Base-by-base conservation (phyloP, 352 stramenopile genomes). In the Globisporangium megalacanthum region DNA sequence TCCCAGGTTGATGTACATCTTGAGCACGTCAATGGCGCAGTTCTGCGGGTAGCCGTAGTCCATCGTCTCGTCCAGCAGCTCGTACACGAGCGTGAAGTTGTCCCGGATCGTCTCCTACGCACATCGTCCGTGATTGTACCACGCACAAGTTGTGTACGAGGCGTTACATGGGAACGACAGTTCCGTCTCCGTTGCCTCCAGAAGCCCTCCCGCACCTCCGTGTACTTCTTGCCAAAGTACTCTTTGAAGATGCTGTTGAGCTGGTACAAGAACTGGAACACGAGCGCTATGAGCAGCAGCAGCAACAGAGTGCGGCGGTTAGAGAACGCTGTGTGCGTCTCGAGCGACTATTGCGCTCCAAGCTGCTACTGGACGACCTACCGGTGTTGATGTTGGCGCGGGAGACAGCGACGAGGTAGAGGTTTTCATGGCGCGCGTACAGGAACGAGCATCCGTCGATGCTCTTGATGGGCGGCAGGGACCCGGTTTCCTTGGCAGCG, bases 41-140 rank as follows among this genome's bases (percentile, higher is more conserved):
- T 98, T 99, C 81, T 99, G 97, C 31, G 96, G 96, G 75, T 99
- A 99, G 6, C 97, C 96, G 86, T 98, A 98, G 77, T 99, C 97
- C 93, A 99, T 98, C 6, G 96, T 99, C 69, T 99, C 96, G 62
- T 99, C 97, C 66, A 99, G 92, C 33, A 99, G 84, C 79, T 99
- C 97, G 61, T 99, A 99, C 60, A 99, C 96, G 35, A 99, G 81
- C 50, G 96, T 99, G 76, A 99, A 99, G 74, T 99, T 99, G 70
- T 98, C 97, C 45, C 94, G 83, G 61, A 99, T 94, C 52, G 88
- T 95, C 56, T 98, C 97, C 68, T 79, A 44, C 7, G 7, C 3
- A 53, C 15, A 42, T 17, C 15, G 25, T 17, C 17, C 36, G 33
- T 36, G 22, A 58, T 15, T 15, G 22, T 14, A 53, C 31, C 47